These are phyloP conservation scores for Zalaria obscura DNA, from an alignment of 2,329 filamentous ascomycete genomes.

Conservation along the genomic window DNA sequence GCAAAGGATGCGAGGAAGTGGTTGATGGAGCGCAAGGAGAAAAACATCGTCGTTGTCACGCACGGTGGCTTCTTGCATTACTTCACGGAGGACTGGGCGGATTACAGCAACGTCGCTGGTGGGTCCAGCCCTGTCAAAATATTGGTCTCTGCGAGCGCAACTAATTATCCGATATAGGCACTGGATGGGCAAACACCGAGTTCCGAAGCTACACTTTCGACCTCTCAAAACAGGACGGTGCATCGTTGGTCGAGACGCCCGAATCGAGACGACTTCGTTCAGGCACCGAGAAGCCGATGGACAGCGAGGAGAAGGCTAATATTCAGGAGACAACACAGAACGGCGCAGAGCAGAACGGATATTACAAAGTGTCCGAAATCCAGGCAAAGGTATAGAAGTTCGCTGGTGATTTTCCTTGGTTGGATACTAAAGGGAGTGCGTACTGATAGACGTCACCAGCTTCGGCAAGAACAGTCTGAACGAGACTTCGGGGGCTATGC, in stretches of 20 bases:
- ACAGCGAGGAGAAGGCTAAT: conserved; percentile 17
- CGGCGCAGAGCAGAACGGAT: conserved; percentile 6
- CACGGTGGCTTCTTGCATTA: conserved; percentile 80
- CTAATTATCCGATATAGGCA: conserved; percentile 34
- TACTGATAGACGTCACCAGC: no score
- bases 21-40: conserved; percentile 38
- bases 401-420: no score
- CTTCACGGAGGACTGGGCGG: conserved; percentile 68
- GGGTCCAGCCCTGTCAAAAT: conserved; percentile 6
- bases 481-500: no score
- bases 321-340: conserved; percentile 13
- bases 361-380: conserved; percentile 5
- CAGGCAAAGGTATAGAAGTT: conserved; percentile 8
- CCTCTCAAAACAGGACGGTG: conserved; percentile 19
- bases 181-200: conserved; percentile 63
- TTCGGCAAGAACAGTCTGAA: no score
- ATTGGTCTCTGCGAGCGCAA: neutral
- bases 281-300: conserved; percentile 16
- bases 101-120: conserved; percentile 34
- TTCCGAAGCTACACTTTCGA: conserved; percentile 53
- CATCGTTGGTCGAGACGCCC: conserved; percentile 19
- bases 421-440: no score
- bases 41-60: conserved; percentile 63
- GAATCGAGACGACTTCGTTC: conserved; percentile 14
- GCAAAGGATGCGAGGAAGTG: conserved; percentile 47